A percentile compares a stretch with the other conserved stretches of the same genome.
Conservation (phyloP, 1,284 basidiomycete species). For the Pyrrhoderma lamaoense region DNA sequence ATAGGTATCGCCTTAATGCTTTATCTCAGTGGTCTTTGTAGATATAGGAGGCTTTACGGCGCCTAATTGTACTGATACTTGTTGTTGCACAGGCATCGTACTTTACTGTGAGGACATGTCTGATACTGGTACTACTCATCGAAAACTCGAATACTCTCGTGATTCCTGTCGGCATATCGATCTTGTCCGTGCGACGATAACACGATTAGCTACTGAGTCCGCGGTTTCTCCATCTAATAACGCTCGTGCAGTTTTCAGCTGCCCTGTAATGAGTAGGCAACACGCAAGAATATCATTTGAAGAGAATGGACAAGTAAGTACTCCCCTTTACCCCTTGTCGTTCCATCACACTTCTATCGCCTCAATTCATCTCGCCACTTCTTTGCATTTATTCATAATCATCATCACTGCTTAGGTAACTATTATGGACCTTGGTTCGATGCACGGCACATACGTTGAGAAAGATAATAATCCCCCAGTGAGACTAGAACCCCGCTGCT, state of each 20-base stretch:
- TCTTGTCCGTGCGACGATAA: slow-evolving; percentile 11
- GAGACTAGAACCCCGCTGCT: slow-evolving; percentile 6
- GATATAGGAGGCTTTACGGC: slow-evolving; percentile 8
- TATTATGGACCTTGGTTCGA: slow-evolving; percentile 11
- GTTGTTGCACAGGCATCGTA: slow-evolving; percentile 1
- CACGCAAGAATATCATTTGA: slow-evolving; percentile 15
- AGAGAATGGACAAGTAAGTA: slow-evolving; percentile 12
- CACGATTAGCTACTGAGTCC: not conserved
- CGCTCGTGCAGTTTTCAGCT: slow-evolving; percentile 15
- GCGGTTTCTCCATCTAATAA: not conserved
- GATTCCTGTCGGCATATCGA: slow-evolving; percentile 6
- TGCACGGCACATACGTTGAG: slow-evolving; percentile 14
- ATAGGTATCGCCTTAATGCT: slow-evolving; percentile 6
- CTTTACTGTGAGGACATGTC: slow-evolving; percentile 16
- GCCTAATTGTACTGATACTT: slow-evolving; percentile 3
- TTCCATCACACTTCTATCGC: not conserved
- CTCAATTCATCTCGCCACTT: not conserved
- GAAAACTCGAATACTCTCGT: slow-evolving; percentile 4
- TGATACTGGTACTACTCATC: not conserved
- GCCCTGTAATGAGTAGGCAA: slow-evolving; percentile 17
- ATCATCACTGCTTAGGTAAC: slow-evolving; percentile 9
- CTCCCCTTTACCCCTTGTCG: not conserved
- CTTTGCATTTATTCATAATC: not conserved
- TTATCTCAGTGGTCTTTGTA: slow-evolving; percentile 2
- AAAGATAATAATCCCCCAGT: not conserved